Evolutionary conservation across 1,284 basidiomycete genomes (phyloP).

Genomic region (Rhodotorula glutinis): DNA sequence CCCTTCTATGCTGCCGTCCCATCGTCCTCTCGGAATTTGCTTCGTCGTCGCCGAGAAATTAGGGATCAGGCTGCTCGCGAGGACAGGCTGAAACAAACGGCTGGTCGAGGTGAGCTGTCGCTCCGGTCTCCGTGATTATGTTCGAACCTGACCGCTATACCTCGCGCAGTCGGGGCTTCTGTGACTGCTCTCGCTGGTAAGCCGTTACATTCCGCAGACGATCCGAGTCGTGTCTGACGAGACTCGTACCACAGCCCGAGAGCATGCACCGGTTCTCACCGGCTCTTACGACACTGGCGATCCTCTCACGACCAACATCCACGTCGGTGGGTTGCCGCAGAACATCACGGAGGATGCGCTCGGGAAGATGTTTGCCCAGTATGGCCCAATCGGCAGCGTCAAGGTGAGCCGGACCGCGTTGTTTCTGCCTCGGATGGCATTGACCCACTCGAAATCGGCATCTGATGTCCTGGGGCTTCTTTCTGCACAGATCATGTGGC

Average conservation of each 20-base stretch:
- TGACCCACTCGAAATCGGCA: no score
- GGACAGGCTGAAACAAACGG: constrained; percentile 67
- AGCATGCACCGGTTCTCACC: constrained; percentile 35
- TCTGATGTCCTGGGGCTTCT: not conserved
- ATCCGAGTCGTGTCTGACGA: no score
- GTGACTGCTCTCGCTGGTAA: constrained; percentile 80
- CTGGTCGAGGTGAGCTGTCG: constrained; percentile 36
- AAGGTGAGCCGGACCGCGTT: constrained; percentile 33
- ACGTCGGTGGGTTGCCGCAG: constrained; percentile 65
- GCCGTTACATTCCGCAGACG: constrained; percentile 13
- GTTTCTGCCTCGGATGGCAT: not conserved
- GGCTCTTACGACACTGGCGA: constrained; percentile 85
- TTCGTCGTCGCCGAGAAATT: not conserved
- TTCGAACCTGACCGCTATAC: not conserved
- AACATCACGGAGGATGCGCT: constrained; percentile 77
- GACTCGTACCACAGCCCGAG: constrained; percentile 24
- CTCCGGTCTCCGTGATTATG: no score
- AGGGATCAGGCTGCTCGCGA: constrained; percentile 91
- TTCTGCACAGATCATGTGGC: constrained; percentile 82
- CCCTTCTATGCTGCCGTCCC: no score
- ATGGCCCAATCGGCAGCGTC: constrained; percentile 55
- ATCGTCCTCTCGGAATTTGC: not conserved
- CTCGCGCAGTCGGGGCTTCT: constrained; percentile 56
- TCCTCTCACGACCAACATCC: constrained; percentile 84
- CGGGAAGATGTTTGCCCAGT: constrained; percentile 75